Conservation (phyloP, 1,284 basidiomycete species). For the Rhizoctonia solani region DNA sequence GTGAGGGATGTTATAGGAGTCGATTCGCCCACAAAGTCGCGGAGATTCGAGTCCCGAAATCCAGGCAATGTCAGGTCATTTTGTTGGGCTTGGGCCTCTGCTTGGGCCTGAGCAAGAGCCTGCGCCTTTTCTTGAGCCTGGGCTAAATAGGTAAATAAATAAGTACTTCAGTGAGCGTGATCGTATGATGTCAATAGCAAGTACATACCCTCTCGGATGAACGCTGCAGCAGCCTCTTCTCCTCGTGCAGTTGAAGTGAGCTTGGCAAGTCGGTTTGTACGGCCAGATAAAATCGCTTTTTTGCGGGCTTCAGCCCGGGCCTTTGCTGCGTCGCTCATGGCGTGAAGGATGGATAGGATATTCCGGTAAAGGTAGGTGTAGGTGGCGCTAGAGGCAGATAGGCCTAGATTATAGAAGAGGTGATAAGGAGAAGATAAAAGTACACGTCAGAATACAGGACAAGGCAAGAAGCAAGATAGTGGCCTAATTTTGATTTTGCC, state of each 20-base stretch:
- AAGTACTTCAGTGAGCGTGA: conserved; percentile 35
- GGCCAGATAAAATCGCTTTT: conserved; percentile 70
- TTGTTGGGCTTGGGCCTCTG: background rate
- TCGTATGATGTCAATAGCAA: conserved; percentile 38
- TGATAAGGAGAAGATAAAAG: background rate
- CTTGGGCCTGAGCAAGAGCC: conserved; percentile 39
- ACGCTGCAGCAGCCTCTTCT: conserved; percentile 63
- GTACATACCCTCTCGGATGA: conserved; percentile 56
- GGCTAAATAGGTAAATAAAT: conserved; percentile 21
- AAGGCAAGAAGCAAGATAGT: background rate
- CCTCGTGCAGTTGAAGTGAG: conserved; percentile 74
- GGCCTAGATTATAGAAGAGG: background rate
- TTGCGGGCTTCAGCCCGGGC: conserved; percentile 62
- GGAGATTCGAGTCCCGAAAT: conserved; percentile 45
- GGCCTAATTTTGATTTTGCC: background rate
- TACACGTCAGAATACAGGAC: background rate
- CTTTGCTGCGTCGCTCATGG: conserved; percentile 33
- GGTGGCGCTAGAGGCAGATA: background rate
- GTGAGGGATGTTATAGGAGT: conserved; percentile 51
- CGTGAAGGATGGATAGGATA: conserved; percentile 13
- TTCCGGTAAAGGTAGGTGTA: background rate
- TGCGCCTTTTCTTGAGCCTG: conserved; percentile 35
- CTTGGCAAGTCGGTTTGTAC: conserved; percentile 70
- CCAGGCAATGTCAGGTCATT: conserved; percentile 52
- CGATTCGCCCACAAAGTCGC: conserved; percentile 67